Evolutionary conservation across 169 alveolate genomes (phyloP).

Genomic region (Theileria orientalis): DNA sequence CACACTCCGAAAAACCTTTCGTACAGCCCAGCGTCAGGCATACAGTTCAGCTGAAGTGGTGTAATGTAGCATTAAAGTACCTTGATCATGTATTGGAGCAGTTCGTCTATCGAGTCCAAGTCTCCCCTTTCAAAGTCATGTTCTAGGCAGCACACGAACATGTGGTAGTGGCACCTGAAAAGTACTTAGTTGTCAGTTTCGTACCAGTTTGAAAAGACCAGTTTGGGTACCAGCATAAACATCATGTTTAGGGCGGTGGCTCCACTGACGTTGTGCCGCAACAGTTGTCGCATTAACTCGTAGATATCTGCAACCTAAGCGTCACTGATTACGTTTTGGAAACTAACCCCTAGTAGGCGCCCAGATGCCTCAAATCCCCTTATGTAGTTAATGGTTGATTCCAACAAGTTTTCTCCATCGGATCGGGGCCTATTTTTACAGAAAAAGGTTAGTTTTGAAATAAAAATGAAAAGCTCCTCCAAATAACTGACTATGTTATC

Average conservation of each 20-base stretch:
- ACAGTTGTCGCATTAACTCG: neutral
- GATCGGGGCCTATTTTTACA: too few species aligned
- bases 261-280: slow-evolving; percentile 18
- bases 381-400: too few species aligned
- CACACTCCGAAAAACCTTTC: slow-evolving; percentile 46
- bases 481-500: too few species aligned
- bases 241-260: slow-evolving; percentile 18
- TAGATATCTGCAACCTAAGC: neutral
- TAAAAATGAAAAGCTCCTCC: too few species aligned
- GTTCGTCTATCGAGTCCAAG: neutral
- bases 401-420: too few species aligned
- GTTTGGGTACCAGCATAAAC: slow-evolving; percentile 8
- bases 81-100: slow-evolving; percentile 26
- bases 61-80: too few species aligned
- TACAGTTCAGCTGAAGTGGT: too few species aligned
- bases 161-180: slow-evolving; percentile 27
- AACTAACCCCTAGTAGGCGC: too few species aligned
- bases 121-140: slow-evolving; percentile 26
- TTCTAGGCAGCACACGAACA: slow-evolving; percentile 31
- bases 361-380: too few species aligned
- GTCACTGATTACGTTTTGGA: too few species aligned
- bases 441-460: too few species aligned
- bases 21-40: slow-evolving; percentile 38
- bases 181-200: too few species aligned
- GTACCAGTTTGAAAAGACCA: slow-evolving; percentile 13